Conservation (phyloP, 805 yeast genomes). For the Aciculoconidium aculeatum region DNA sequence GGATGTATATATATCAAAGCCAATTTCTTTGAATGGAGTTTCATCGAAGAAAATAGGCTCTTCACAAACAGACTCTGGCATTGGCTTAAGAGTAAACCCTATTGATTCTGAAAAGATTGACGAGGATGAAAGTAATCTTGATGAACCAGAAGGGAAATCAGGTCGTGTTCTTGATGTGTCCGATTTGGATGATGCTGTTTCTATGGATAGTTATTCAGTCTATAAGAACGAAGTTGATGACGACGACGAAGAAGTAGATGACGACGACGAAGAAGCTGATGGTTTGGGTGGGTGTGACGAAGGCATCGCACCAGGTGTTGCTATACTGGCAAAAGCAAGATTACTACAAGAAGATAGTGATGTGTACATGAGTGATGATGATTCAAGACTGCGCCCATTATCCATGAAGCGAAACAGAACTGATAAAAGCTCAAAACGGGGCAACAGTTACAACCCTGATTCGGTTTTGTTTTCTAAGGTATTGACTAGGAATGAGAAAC, state of each 20-base stretch:
- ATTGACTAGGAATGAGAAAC: conserved; percentile 4
- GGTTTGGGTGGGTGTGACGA: conserved; percentile 4
- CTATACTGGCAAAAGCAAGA: no score
- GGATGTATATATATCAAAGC: no score
- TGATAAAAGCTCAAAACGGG: conserved; percentile 1
- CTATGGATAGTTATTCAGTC: conserved; percentile 16
- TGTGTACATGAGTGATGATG: conserved; percentile 4
- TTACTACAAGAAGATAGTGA: no score
- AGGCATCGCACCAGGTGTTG: no score
- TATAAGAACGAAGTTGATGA: conserved; percentile 7
- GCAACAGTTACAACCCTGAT: neutral
- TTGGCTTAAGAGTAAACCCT: no score
- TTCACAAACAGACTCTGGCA: no score
- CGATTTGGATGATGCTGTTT: conserved; percentile 16
- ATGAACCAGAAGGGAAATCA: conserved; percentile 12
- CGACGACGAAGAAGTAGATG: conserved; percentile 11
- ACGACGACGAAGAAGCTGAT: conserved; percentile 6
- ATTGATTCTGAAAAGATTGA: conserved; percentile 8
- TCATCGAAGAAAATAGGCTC: no score
- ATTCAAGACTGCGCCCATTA: conserved; percentile 1
- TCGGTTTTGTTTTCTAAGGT: conserved; percentile 1
- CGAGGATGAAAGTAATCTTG: conserved; percentile 20
- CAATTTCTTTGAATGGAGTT: no score
- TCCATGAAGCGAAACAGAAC: conserved; percentile 2
- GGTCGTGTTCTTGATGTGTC: conserved; percentile 17